Base-by-base conservation (phyloP, 352 stramenopile species). In the Pythium scleroteichum region DNA sequence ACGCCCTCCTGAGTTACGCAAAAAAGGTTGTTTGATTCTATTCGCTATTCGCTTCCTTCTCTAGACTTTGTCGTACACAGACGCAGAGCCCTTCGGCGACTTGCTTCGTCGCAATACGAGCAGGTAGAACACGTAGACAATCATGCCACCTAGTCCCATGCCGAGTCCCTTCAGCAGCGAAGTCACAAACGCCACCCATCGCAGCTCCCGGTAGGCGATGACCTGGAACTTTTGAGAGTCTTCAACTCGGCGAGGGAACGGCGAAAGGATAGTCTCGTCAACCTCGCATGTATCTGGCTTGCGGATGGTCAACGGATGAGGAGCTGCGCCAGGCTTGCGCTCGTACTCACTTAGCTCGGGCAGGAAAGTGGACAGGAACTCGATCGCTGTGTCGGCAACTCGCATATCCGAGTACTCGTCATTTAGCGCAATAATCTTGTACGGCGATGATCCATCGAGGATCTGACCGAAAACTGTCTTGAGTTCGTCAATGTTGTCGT, bases 341-440 rank as follows among this genome's bases (percentile, higher is more conserved):
- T 96, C 87, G 51, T 70, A 96, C 54, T 77, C 69, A 49, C 71
- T 91, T 22, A 74, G 85, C 41, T 87, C 70, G 8, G 85, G 82
- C 29, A 94, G 49, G 46, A 94, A 92, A 32, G 72, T 85, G 46
- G 63, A 67, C 27, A 94, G 68, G 66, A 96, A 96, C 42, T 88
- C 73, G 35, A 76, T 49, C 17, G 80, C 83, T 10, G 71, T 79
- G 53, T 92, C 82, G 7, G 84, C 84, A 29, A 94, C 80, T 26
- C 62, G 59, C 80, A 92, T 90, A 65, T 94, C 82, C 20, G 73
- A 76, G 74, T 94, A 96, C 66, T 96, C 87, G 57, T 96, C 87
- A 59, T 96, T 96, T 4, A 96, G 69, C 59, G 87, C 85, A 20
- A 96, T 69, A 64, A 96, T 85, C 53, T 81, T 90, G 65, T 83